Conservation (phyloP, 2,329 filamentous ascomycete species). For the Akanthomyces lecanii region DNA sequence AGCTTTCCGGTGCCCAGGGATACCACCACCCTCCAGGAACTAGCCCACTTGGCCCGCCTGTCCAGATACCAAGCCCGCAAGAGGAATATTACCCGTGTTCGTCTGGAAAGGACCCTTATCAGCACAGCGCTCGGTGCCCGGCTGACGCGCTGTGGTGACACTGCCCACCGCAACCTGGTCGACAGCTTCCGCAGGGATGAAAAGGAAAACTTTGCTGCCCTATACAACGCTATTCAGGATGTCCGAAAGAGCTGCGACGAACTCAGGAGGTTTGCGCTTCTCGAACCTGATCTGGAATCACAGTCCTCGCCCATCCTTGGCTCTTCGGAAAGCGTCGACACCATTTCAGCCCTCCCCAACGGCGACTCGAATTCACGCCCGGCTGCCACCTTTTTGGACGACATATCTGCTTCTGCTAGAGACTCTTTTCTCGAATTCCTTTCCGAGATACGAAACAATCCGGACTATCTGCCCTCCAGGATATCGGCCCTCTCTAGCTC, state of each 20-base stretch:
- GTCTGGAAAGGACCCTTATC: conserved; percentile 69
- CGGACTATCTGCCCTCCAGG: conserved; percentile 80
- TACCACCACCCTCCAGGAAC: conserved; percentile 68
- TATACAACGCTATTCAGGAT: conserved; percentile 76
- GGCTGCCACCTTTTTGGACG: conserved; percentile 57
- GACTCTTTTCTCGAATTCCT: conserved; percentile 76
- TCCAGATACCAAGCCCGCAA: conserved; percentile 80
- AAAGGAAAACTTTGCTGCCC: conserved; percentile 67
- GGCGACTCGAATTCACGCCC: conserved; percentile 26
- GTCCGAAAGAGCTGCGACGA: conserved; percentile 74
- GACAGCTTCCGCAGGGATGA: conserved; percentile 76
- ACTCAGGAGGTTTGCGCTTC: conserved; percentile 63
- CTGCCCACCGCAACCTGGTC: conserved; percentile 69
- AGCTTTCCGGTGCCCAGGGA: conserved; percentile 57
- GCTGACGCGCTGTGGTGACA: conserved; percentile 68
- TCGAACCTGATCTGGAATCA: conserved; percentile 69
- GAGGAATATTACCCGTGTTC: conserved; percentile 66
- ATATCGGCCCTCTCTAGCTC: conserved; percentile 69
- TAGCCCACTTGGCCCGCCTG: conserved; percentile 72
- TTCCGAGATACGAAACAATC: conserved; percentile 76
- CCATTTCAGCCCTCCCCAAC: conserved; percentile 40
- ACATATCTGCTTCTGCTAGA: conserved; percentile 70
- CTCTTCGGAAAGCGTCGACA: conserved; percentile 48
- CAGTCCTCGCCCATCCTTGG: conserved; percentile 38
- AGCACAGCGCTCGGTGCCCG: conserved; percentile 72